phyloP scores from a whole-genome alignment of 768 basidiomycete genomes.

The Nidula microcarpa region DNA sequence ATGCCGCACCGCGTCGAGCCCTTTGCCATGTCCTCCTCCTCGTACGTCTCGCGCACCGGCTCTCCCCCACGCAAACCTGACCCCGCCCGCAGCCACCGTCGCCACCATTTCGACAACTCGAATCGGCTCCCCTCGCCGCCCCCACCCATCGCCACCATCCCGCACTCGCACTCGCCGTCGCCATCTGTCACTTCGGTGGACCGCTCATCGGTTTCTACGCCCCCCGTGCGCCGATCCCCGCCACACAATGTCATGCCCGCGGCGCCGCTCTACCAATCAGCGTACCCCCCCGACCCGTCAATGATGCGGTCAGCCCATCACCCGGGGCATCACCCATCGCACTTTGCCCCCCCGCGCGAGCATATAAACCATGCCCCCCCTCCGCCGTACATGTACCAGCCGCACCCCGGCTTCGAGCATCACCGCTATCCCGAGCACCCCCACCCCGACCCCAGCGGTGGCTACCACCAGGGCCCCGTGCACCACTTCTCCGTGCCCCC shows the following conservation, averaged over 20 bases:
- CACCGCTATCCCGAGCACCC: slow-evolving; percentile 13
- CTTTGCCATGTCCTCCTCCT: slow-evolving; percentile 22
- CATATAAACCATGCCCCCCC: slow-evolving; percentile 9
- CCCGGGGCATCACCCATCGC: slow-evolving; percentile 18
- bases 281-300: slow-evolving; percentile 35
- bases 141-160: slow-evolving; percentile 36
- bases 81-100: slow-evolving; percentile 19
- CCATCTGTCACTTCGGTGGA: slow-evolving; percentile 57
- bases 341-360: slow-evolving; percentile 10
- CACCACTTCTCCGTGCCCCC: slow-evolving; percentile 12
- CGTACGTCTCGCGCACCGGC: slow-evolving; percentile 16
- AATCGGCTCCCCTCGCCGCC: slow-evolving; percentile 23
- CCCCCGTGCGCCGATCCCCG: slow-evolving; percentile 44
- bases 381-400: slow-evolving; percentile 8
- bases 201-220: slow-evolving; percentile 57
- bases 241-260: slow-evolving; percentile 25
- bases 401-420: slow-evolving; percentile 14
- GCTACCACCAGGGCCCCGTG: slow-evolving; percentile 13
- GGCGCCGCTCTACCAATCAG: slow-evolving; percentile 27
- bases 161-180: slow-evolving; percentile 52
- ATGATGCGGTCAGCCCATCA: slow-evolving; percentile 12
- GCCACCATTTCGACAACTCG: slow-evolving; percentile 31
- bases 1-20: slow-evolving; percentile 55
- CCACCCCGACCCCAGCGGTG: slow-evolving; percentile 12
- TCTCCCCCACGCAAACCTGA: slow-evolving; percentile 10